A percentile compares a stretch with the other conserved stretches of the same genome.
These are phyloP conservation scores for Pleurozium schreberi DNA, from an alignment of 225 moss, liverwort and hornwort species.

Conservation along the genomic window DNA sequence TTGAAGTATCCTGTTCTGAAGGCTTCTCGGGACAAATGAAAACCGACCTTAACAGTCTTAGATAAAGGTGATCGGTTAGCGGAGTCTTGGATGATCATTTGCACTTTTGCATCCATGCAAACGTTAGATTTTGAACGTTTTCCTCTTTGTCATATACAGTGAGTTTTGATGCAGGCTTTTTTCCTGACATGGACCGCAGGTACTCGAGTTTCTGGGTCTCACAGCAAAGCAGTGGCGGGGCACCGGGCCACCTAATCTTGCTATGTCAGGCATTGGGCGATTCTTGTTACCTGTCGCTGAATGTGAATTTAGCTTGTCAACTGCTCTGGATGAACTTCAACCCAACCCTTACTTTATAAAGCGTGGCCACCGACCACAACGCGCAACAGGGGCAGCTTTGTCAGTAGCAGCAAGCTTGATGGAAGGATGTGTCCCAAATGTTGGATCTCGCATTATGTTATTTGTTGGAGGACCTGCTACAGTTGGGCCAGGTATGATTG, in stretches of 20 bases:
- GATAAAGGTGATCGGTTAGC: background rate
- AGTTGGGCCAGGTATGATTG: slow-evolving; percentile 77
- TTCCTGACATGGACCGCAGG: slow-evolving; percentile 27
- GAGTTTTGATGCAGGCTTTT: background rate
- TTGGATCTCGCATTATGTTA: slow-evolving; percentile 79
- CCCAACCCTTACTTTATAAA: slow-evolving; percentile 46
- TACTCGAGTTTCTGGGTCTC: slow-evolving; percentile 76
- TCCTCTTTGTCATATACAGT: background rate
- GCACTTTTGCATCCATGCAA: background rate
- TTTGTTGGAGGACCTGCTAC: slow-evolving; percentile 94
- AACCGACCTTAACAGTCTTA: background rate
- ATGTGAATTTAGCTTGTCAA: slow-evolving; percentile 71
- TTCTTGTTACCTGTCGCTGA: slow-evolving; percentile 74
- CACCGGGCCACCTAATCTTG: slow-evolving; percentile 19
- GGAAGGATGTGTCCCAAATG: slow-evolving; percentile 67
- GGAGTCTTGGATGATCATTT: background rate
- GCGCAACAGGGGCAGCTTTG: slow-evolving; percentile 93
- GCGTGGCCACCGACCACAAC: slow-evolving; percentile 44
- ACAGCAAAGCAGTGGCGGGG: slow-evolving; percentile 38
- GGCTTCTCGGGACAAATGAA: background rate
- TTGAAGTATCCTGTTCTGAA: background rate
- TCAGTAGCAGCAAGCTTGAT: slow-evolving; percentile 74
- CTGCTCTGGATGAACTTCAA: slow-evolving; percentile 78
- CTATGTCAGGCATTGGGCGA: slow-evolving; percentile 50
- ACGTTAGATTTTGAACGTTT: background rate